Conservation (phyloP, 768 basidiomycete species). For the Termitomyces sp. region DNA sequence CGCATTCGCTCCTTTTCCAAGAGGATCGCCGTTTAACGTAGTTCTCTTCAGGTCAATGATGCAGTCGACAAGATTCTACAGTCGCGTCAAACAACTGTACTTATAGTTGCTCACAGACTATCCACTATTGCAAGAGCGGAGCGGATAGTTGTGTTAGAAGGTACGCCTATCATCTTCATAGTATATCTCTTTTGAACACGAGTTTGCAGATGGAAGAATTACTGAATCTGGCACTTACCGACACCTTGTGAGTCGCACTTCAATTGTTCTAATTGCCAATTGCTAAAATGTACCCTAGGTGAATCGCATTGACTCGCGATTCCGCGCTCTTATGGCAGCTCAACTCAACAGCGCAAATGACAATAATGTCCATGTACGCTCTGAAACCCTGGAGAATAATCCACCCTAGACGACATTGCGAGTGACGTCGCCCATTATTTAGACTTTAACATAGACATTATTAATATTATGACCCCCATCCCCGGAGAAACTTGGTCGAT, state of each 20-base stretch:
- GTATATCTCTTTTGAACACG: neutral
- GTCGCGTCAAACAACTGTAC: slow-evolving; percentile 75
- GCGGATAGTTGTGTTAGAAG: slow-evolving; percentile 85
- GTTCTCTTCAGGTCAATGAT: slow-evolving; percentile 61
- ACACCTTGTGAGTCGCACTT: slow-evolving; percentile 51
- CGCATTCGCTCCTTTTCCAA: neutral
- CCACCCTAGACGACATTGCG: neutral
- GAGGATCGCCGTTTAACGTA: neutral
- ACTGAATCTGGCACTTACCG: slow-evolving; percentile 80
- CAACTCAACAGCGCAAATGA: slow-evolving; percentile 58
- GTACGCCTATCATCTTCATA: slow-evolving; percentile 26
- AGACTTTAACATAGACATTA: neutral
- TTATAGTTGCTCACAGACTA: slow-evolving; percentile 86
- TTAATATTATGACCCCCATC: neutral
- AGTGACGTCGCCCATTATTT: neutral
- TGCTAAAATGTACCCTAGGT: slow-evolving; percentile 34
- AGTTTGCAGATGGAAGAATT: slow-evolving; percentile 59
- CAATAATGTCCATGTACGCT: slow-evolving; percentile 14
- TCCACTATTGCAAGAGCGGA: slow-evolving; percentile 90
- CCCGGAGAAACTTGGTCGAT: neutral
- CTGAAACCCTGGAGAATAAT: neutral
- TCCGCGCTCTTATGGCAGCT: slow-evolving; percentile 85
- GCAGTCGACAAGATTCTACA: slow-evolving; percentile 86
- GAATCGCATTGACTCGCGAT: slow-evolving; percentile 67
- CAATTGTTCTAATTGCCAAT: neutral